Evolutionary conservation across 2,329 filamentous ascomycete species (phyloP), one percentile per base, ranked within the genome.

Genomic region (Conoideocrella luteorostrata): DNA sequence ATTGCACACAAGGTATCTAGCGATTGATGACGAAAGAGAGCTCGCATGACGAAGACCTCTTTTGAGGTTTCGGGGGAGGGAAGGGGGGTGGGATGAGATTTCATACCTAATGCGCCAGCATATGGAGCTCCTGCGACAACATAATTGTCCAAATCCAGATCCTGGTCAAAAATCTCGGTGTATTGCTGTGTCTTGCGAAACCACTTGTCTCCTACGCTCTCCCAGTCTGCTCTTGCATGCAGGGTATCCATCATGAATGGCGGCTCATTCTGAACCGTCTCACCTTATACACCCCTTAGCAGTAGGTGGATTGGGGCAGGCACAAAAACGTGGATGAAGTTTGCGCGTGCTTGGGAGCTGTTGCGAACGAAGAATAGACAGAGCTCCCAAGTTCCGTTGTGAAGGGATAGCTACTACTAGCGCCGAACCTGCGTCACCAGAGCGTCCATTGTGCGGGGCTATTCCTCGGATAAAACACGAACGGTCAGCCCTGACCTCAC

Each of bases 161-260:
- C 89, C 60, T 86, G 80, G 66, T 95, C 89, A 64, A 97, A 98
- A 52, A 97, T 79, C 52, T 83, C 86, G 48, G 89, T 90, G 72
- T 97, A 98, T 48, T 95, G 80, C 66, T 91, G 86, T 45, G 87
- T 83, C 71, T 95, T 96, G 64, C 91, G 87, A 71, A 97, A 98
- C 74, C 94, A 97, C 58, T 81, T 84, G 66, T 94, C 86, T 61
- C 88, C 93, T 53, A 97, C 81, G 66, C 80, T 86, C 72, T 95
- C 89, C 93, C 93, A 98, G 65, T 91, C 88, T 57, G 88, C 86
- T 56, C 88, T 88, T 58, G 90, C 75, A 65, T 78, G 74, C 58
- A 74, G 67, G 51, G 69, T 66, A 56, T 80, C 77, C 77, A 81
- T 80, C 49, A 44, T 41, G 41, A 49, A 45, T 44, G 50, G 50